These are phyloP conservation scores for Parastagonospora avenae DNA, from an alignment of 2,329 filamentous ascomycete genomes.

Conservation along the genomic window DNA sequence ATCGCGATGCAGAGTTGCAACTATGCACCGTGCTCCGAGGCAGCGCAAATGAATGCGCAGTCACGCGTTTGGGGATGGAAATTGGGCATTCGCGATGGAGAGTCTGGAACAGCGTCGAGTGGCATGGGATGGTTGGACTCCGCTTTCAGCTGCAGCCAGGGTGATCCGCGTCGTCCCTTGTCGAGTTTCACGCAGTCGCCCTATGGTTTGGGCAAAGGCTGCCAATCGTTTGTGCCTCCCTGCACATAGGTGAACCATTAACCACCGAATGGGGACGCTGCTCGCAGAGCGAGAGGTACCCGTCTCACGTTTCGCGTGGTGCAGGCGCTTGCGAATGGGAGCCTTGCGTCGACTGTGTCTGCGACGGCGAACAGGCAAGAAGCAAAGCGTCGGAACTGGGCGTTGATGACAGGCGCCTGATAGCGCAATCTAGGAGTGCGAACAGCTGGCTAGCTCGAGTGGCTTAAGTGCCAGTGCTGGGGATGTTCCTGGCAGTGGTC, in stretches of 20 bases:
- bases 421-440: constrained; percentile 13
- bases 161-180: constrained; percentile 2
- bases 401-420: constrained; percentile 18
- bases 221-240: constrained; percentile 12
- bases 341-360: neutral
- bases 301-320: constrained; percentile 22
- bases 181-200: constrained; percentile 22
- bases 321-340: constrained; percentile 6
- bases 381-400: constrained; percentile 15
- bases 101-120: neutral
- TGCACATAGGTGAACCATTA: constrained; percentile 13
- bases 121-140: constrained; percentile 1
- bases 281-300: constrained; percentile 7
- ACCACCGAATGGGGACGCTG: constrained; percentile 10
- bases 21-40: constrained; percentile 5
- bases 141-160: neutral
- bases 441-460: constrained; percentile 28
- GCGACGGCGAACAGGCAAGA: constrained; percentile 2
- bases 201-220: constrained; percentile 15
- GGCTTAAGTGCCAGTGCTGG: constrained; percentile 12
- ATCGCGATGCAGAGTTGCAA: constrained; percentile 10
- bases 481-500: constrained; percentile 17
- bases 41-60: constrained; percentile 1
- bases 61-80: neutral
- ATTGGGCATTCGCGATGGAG: constrained; percentile 6